Evolutionary conservation across 2,329 filamentous ascomycete species (phyloP), one percentile per base, ranked within the genome.

Genomic region (Cordyceps fumosorosea): DNA sequence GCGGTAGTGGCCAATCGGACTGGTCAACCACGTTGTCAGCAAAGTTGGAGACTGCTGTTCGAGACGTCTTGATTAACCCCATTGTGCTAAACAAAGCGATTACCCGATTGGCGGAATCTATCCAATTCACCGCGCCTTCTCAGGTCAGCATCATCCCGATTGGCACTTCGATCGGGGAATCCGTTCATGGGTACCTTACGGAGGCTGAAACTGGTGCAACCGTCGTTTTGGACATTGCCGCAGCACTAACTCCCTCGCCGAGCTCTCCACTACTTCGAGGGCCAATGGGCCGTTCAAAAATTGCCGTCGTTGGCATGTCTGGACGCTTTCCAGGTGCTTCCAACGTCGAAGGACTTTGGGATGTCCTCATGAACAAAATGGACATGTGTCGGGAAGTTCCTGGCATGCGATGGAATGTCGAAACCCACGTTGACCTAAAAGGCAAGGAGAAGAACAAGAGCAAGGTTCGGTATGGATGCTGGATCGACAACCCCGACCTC

Each of bases 371-470:
- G 37, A 37, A 24, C 20, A 26, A 44, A 37, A 60, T 12, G 18
- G 50, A 29, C 50, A 53, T 54, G 22, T 45, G n/a, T 26, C 48
- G n/a, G n/a, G 52, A 45, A 65, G 76, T 87, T 29, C 86, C 86
- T 1, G 70, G 79, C 14, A 84, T 88, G 64, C 81, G 86, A 20
- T 89, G 88, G 74, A 84, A 89, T 64, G 82, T 85, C 18, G 78
- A 87, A 58, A 81, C 81, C 20, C 86, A 89, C 69, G 84, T 80
- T 65, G 86, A 90, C 68, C 81, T 85, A n/a, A 84, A 84, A 16
- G 84, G 85, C 29, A 86, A 87, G 69, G 20, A 8, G 6, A 80
- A 77, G 58, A 84, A 83, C 70, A 89, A 16, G 47, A 51, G 47
- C 47, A 51, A 51, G 6, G 47, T 51, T 51, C 47, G 47, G 11